These are phyloP conservation scores for Stephanocyclus meneghinianus DNA, from an alignment of 352 stramenopile species.

Conservation along the genomic window DNA sequence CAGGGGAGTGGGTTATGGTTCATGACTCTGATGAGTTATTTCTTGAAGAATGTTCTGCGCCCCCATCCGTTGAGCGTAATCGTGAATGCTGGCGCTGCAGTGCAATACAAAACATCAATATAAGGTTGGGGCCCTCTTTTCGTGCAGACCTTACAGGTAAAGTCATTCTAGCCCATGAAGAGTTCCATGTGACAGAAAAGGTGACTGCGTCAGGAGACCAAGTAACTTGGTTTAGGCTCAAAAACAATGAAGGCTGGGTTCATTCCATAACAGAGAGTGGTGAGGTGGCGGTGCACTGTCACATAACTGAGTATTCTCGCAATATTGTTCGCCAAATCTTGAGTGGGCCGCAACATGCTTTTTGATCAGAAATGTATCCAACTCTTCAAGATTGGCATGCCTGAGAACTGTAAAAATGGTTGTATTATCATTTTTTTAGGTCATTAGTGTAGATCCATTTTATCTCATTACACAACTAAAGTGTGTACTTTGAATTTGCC, in stretches of 20 bases:
- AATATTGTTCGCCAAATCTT: slow-evolving; percentile 39
- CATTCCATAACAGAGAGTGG: slow-evolving; percentile 48
- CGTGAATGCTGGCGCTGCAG: slow-evolving; percentile 70
- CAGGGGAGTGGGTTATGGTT: slow-evolving; percentile 78
- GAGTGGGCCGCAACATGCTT: neutral
- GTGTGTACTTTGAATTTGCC: slow-evolving; percentile 30
- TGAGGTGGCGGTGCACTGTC: slow-evolving; percentile 54
- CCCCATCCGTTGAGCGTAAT: slow-evolving; percentile 71
- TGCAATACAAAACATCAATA: slow-evolving; percentile 37
- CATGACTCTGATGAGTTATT: slow-evolving; percentile 48
- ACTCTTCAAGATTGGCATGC: too few species aligned
- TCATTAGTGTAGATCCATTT: too few species aligned
- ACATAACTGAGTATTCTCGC: slow-evolving; percentile 11
- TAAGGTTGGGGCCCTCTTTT: slow-evolving; percentile 68
- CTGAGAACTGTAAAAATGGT: too few species aligned
- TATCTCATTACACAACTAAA: neutral
- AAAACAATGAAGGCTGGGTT: slow-evolving; percentile 68
- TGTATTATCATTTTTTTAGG: too few species aligned
- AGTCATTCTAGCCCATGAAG: slow-evolving; percentile 44
- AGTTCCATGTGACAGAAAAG: slow-evolving; percentile 68
- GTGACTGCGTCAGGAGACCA: slow-evolving; percentile 52
- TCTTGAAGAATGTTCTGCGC: slow-evolving; percentile 67
- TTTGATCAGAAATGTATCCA: too few species aligned
- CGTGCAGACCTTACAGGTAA: slow-evolving; percentile 42
- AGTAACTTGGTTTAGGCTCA: slow-evolving; percentile 67